Evolutionary conservation across 2,329 filamentous ascomycete species (phyloP).

Genomic region (Raffaelea arxii): DNA sequence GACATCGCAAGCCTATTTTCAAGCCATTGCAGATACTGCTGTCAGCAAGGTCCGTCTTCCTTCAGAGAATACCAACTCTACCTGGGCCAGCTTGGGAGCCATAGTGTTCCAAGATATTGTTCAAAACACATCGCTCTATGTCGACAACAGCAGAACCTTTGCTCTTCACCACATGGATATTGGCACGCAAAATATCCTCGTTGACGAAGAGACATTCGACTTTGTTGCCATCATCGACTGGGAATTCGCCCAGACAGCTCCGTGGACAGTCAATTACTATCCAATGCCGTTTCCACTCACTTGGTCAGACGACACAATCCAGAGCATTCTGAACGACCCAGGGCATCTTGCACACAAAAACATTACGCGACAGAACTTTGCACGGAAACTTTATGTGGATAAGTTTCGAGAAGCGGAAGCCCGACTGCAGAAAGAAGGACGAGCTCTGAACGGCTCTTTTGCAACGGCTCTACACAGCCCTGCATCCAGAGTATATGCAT

Average conservation of each 20-base stretch:
- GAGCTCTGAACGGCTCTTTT: not conserved
- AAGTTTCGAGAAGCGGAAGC: not conserved
- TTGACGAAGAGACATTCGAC: slow-evolving; percentile 20
- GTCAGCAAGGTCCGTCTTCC: not conserved
- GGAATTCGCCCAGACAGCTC: slow-evolving; percentile 22
- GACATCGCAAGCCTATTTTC: not conserved
- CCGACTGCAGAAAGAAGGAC: not conserved
- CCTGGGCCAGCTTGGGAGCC: not conserved
- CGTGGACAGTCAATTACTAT: slow-evolving; percentile 20
- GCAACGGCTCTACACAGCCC: not conserved
- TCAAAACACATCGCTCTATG: not conserved
- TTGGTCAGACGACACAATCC: not conserved
- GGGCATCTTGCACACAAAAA: not conserved
- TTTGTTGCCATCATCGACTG: slow-evolving; percentile 22
- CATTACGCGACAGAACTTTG: not conserved
- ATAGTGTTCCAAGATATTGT: not conserved
- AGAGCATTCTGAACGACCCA: not conserved
- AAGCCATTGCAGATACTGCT: not conserved
- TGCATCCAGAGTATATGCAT: not conserved
- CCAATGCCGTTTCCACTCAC: slow-evolving; percentile 19
- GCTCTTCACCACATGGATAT: slow-evolving; percentile 23
- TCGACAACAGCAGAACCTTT: slow-evolving; percentile 15
- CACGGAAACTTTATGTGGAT: not conserved
- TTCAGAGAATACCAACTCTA: not conserved
- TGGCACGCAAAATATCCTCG: slow-evolving; percentile 22